These are phyloP conservation scores for Suillus cothurnatus DNA, from an alignment of 768 basidiomycete genomes.

Conservation along the genomic window DNA sequence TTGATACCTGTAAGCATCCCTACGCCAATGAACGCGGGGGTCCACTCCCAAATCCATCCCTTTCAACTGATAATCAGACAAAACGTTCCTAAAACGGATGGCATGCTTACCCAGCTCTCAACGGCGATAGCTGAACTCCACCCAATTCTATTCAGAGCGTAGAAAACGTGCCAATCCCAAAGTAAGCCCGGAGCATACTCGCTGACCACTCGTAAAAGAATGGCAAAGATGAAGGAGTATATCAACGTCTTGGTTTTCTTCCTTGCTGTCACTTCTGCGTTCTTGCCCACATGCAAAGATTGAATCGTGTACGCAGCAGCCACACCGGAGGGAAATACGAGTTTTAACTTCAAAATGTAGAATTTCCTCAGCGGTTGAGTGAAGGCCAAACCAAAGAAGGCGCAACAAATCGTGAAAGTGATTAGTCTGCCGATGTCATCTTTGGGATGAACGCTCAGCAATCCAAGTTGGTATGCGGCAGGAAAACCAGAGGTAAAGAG, in stretches of 20 bases:
- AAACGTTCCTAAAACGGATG: background rate
- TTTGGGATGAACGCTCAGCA: conserved; percentile 48
- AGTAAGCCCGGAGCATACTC: conserved; percentile 60
- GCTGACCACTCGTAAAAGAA: conserved; percentile 55
- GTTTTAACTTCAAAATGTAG: conserved; percentile 62
- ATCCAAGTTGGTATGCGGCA: conserved; percentile 56
- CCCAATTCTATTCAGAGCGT: conserved; percentile 57
- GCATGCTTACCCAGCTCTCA: conserved; percentile 52
- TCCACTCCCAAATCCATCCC: conserved; percentile 25
- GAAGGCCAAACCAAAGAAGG: conserved; percentile 69
- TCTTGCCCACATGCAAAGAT: conserved; percentile 52
- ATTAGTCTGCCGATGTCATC: conserved; percentile 59
- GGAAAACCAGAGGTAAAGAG: conserved; percentile 59
- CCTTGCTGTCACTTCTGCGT: conserved; percentile 50
- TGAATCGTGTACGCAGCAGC: conserved; percentile 68
- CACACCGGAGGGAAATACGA: conserved; percentile 63
- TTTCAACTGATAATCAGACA: conserved; percentile 3
- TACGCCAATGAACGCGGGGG: conserved; percentile 59
- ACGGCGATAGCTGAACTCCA: conserved; percentile 57
- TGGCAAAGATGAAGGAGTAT: conserved; percentile 45
- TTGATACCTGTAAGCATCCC: conserved; percentile 58
- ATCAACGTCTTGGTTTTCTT: conserved; percentile 56
- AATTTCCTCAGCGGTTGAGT: conserved; percentile 61
- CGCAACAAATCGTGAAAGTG: conserved; percentile 51
- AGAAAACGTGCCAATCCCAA: conserved; percentile 66